phyloP scores from a whole-genome alignment of 768 basidiomycete species.

The Nidularia sp. region DNA sequence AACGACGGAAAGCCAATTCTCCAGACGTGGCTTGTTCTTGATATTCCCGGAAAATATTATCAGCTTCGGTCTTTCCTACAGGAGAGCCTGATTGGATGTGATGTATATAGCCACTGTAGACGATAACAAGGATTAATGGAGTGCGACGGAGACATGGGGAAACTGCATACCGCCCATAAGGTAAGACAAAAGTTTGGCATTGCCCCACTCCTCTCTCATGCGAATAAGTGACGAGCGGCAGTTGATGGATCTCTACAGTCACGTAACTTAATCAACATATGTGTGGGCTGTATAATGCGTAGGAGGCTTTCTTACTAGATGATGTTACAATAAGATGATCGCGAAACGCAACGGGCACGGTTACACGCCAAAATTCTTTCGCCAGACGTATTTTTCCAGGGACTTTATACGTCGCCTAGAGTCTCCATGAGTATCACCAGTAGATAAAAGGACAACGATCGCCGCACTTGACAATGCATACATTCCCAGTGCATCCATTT shows the following conservation, averaged over 20 bases:
- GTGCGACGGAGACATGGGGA: not conserved
- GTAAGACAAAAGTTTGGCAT: conserved; percentile 47
- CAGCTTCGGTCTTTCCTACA: conserved; percentile 39
- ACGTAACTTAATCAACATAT: not conserved
- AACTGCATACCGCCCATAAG: conserved; percentile 34
- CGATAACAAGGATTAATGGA: not conserved
- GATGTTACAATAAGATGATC: conserved; percentile 23
- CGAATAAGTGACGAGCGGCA: conserved; percentile 16
- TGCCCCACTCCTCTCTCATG: conserved; percentile 16
- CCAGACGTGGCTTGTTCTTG: conserved; percentile 60
- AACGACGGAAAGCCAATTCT: conserved; percentile 59
- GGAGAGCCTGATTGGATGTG: conserved; percentile 42
- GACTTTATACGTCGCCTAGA: conserved; percentile 17
- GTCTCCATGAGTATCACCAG: not conserved
- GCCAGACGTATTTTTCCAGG: conserved; percentile 24
- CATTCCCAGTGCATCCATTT: conserved; percentile 81
- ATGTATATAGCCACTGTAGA: conserved; percentile 58
- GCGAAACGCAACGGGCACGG: conserved; percentile 21
- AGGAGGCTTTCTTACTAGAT: conserved; percentile 20
- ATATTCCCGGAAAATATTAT: conserved; percentile 60
- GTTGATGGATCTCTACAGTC: conserved; percentile 24
- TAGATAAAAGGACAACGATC: not conserved
- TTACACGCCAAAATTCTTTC: conserved; percentile 28
- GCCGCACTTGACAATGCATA: conserved; percentile 48
- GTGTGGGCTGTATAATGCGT: not conserved